Evolutionary conservation across 2,329 filamentous ascomycete genomes (phyloP).

Genomic region (Shiraia bambusicola): DNA sequence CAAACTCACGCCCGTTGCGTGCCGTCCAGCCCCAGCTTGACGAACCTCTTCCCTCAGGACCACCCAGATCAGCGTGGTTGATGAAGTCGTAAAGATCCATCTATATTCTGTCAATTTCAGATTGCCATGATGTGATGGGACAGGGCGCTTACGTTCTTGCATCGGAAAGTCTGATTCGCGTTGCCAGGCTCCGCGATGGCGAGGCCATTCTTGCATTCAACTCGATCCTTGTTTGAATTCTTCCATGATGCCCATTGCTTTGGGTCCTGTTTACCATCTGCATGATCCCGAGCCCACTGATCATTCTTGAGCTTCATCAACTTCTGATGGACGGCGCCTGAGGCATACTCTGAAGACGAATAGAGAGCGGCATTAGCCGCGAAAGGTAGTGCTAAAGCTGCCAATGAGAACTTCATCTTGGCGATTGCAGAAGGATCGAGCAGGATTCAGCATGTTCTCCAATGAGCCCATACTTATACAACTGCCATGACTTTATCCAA

Average conservation of each 20-base stretch:
- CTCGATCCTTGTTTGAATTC: conserved; percentile 20
- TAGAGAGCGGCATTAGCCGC: conserved; percentile 23
- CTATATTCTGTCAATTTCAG: conserved; percentile 27
- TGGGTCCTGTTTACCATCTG: conserved; percentile 18
- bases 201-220: conserved; percentile 26
- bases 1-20: conserved; percentile 55
- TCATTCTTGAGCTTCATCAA: conserved; percentile 31
- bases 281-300: conserved; percentile 25
- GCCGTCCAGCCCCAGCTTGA: conserved; percentile 57
- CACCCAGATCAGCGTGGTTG: conserved; percentile 56
- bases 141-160: conserved; percentile 18
- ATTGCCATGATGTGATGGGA: neutral
- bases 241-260: conserved; percentile 25
- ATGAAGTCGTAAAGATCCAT: conserved; percentile 61
- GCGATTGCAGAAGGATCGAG: conserved; percentile 20
- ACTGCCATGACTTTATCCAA: conserved; percentile 5
- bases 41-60: conserved; percentile 43
- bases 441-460: conserved; percentile 24
- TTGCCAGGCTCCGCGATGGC: conserved; percentile 25
- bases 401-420: conserved; percentile 30
- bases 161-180: conserved; percentile 28
- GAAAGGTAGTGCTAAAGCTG: conserved; percentile 23
- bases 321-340: conserved; percentile 25
- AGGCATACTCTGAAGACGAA: conserved; percentile 27
- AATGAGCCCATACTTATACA: conserved; percentile 16